phyloP scores from a whole-genome alignment of 1,139 yeast genomes.

The Fermentozyma sake region DNA sequence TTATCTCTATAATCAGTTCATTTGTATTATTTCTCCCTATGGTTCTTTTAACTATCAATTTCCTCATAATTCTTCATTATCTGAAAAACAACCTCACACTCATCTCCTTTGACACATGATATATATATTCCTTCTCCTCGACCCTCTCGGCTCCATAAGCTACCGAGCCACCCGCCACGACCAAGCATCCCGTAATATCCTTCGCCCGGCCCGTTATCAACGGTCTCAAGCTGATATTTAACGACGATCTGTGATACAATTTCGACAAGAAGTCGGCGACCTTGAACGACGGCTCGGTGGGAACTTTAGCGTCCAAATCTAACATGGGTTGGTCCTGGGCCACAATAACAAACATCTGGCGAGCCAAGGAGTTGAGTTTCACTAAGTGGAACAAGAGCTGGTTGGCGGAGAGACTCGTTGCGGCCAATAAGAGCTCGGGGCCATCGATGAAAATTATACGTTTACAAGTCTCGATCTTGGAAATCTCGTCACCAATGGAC shows the following conservation, averaged over 20 bases:
- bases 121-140: slow-evolving; percentile 62
- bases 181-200: slow-evolving; percentile 73
- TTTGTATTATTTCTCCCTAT: no score
- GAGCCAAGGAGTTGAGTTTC: slow-evolving; percentile 29
- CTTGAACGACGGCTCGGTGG: slow-evolving; percentile 31
- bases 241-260: slow-evolving; percentile 45
- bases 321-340: slow-evolving; percentile 39
- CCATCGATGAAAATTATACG: slow-evolving; percentile 40
- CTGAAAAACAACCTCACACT: slow-evolving; percentile 42
- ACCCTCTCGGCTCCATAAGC: slow-evolving; percentile 25
- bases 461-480: slow-evolving; percentile 3
- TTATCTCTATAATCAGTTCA: no score
- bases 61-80: no score
- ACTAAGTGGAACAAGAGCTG: slow-evolving; percentile 33
- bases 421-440: slow-evolving; percentile 46
- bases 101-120: slow-evolving; percentile 55
- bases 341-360: slow-evolving; percentile 30
- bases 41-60: no score
- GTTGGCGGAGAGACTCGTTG: slow-evolving; percentile 31
- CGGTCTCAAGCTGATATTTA: slow-evolving; percentile 56
- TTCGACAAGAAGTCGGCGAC: slow-evolving; percentile 45
- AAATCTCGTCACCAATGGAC: slow-evolving; percentile 5
- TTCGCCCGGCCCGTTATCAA: slow-evolving; percentile 77
- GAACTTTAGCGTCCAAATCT: slow-evolving; percentile 23
- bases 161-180: slow-evolving; percentile 51